Evolutionary conservation across 179 eudicot species (phyloP).

Genomic region (Beta lomatogona): DNA sequence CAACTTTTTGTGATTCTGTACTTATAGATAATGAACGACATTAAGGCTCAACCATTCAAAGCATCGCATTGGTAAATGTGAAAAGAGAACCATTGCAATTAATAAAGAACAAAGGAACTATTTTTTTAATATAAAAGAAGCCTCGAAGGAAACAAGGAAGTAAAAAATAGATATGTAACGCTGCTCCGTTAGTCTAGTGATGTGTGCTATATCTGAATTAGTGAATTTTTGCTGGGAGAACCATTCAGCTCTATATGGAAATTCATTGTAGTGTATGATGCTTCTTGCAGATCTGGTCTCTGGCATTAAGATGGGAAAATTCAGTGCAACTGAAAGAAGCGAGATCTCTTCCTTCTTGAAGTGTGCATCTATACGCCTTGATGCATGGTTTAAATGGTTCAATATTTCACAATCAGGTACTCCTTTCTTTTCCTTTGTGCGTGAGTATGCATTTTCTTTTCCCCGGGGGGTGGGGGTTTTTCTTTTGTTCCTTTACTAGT

Average conservation of each 20-base stretch:
- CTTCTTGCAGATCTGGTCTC: constrained; percentile 63
- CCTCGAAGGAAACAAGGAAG: not conserved
- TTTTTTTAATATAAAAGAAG: not conserved
- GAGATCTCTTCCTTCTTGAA: constrained; percentile 70
- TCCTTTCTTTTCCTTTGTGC: not conserved
- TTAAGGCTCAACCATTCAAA: too few relatives aligned
- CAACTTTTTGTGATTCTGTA: too few relatives aligned
- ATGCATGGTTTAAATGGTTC: constrained; percentile 98
- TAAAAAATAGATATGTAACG: not conserved
- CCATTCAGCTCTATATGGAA: not conserved
- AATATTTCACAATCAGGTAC: constrained; percentile 86
- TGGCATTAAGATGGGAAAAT: constrained; percentile 58
- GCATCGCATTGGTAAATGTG: too few relatives aligned
- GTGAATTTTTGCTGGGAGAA: constrained; percentile 7
- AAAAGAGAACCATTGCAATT: too few relatives aligned
- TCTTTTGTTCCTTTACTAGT: not conserved
- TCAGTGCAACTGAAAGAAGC: constrained; percentile 49
- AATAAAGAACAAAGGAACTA: too few relatives aligned
- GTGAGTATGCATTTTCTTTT: not conserved
- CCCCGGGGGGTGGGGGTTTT: not conserved
- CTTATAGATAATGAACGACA: too few relatives aligned
- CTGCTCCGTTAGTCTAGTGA: not conserved
- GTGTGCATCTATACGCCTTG: constrained; percentile 78
- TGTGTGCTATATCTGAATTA: not conserved
- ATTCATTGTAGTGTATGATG: constrained; percentile 1